Evolutionary conservation across 768 basidiomycete genomes (phyloP), one percentile per base, ranked within the genome.

Genomic region (Clavaria fumosa): DNA sequence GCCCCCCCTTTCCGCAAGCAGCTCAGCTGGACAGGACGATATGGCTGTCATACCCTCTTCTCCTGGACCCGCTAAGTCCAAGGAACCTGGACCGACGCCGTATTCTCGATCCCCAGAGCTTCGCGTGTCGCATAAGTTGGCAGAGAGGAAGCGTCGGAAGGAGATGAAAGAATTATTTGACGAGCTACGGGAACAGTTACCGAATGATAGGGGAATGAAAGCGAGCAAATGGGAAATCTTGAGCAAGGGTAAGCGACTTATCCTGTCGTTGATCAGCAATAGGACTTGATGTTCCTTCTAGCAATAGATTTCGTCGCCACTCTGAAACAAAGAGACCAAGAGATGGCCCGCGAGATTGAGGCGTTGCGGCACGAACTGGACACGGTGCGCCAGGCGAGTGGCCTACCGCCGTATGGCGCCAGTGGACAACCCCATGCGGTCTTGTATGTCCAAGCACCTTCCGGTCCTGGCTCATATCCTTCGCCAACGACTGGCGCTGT

Each of bases 141-240:
- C 95, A 2, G 95, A 99, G 60, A 67, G 95, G 43, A 96, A 97
- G 58, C 63, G 95, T 48, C 69, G 95, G 57, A 96, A 93, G 59
- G 95, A 99, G 61, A 99, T 99, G 95, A 95, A 95, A 54, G 91
- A 96, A 42, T 57, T 99, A 31, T 97, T 97, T 52, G 95, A 99
- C 48, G 95, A 99, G 55, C 61, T 99, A 45, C 71, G 89, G 41
- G 91, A 95, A 55, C 76, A 85, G 50, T 62, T 99, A 18, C 95
- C 95, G 1, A 79, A 80, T 36, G 89, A 89, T 61, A 72, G 82
- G 37, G 89, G 81, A 30, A 84, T 90, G 77, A 97, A 97, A 53
- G 82, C 88, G 14, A 90, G 85, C 61, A 99, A 99, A 61, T 97
- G 93, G 95, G 95, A 99, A 63, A 96, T 96, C 43, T 60, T 99